phyloP scores from a whole-genome alignment of 495 filamentous ascomycete species.

The Entonaema liquescens region DNA sequence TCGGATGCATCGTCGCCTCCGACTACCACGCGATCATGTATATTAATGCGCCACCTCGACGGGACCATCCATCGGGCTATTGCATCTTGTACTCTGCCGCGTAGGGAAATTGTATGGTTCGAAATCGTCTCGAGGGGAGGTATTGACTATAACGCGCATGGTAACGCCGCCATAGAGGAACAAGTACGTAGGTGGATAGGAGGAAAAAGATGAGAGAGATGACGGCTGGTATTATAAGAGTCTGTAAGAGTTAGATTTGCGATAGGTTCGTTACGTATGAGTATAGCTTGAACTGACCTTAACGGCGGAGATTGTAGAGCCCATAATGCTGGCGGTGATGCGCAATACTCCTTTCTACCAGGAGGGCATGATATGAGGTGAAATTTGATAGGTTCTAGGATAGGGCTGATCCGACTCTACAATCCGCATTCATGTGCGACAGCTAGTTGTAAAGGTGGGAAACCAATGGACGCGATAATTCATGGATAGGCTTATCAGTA shows the following conservation, averaged over 20 bases:
- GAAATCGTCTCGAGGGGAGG: constrained; percentile 73
- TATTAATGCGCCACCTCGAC: constrained; percentile 60
- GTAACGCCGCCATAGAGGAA: constrained; percentile 80
- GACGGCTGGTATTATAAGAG: constrained; percentile 77
- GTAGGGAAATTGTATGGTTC: constrained; percentile 66
- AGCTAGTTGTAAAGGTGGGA: not conserved
- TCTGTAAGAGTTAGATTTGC: constrained; percentile 57
- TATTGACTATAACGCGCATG: constrained; percentile 77
- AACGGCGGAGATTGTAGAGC: constrained; percentile 52
- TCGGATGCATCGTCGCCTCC: constrained; percentile 54
- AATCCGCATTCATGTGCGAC: not conserved
- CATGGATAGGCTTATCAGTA: not conserved
- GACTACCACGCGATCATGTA: constrained; percentile 46
- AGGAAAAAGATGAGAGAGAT: constrained; percentile 82
- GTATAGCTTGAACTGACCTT: constrained; percentile 49
- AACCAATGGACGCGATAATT: not conserved
- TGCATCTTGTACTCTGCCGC: constrained; percentile 66
- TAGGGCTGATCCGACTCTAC: not conserved
- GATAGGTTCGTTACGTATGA: not conserved
- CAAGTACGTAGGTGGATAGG: constrained; percentile 70
- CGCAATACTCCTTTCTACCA: constrained; percentile 12
- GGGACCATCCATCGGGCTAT: constrained; percentile 65
- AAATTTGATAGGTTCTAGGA: not conserved
- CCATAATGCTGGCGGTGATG: constrained; percentile 47
- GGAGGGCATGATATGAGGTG: constrained; percentile 20